Conservation (phyloP, 2,329 filamentous ascomycete species). For the Monilinia fructigena region DNA sequence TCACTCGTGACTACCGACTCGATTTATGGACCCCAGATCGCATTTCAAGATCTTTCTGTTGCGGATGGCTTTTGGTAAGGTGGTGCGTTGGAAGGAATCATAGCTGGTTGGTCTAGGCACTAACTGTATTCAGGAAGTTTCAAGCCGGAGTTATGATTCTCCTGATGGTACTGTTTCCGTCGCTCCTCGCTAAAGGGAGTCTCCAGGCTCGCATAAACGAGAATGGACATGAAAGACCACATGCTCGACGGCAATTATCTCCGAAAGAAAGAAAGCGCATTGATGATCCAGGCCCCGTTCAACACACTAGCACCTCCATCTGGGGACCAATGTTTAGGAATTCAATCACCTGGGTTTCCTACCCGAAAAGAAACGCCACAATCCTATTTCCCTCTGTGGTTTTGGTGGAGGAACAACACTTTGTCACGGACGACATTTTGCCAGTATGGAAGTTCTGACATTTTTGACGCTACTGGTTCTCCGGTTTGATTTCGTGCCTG, state of each 20-base stretch:
- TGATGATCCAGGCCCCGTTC: constrained; percentile 40
- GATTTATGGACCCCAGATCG: constrained; percentile 2
- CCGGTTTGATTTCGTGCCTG: constrained; percentile 36
- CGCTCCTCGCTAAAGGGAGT: constrained; percentile 33
- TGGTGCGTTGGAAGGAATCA: not conserved
- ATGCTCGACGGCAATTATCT: constrained; percentile 40
- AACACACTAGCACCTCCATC: constrained; percentile 38
- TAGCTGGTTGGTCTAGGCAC: not conserved
- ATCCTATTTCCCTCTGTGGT: constrained; percentile 38
- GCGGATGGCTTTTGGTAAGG: constrained; percentile 7
- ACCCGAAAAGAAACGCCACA: constrained; percentile 28
- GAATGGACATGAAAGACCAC: constrained; percentile 42
- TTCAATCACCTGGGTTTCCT: constrained; percentile 43
- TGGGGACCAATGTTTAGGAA: constrained; percentile 40
- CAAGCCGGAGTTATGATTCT: constrained; percentile 2
- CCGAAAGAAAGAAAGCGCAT: constrained; percentile 41
- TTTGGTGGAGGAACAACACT: constrained; percentile 42
- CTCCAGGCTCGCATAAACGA: constrained; percentile 42
- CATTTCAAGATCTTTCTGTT: constrained; percentile 8
- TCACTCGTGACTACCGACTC: not conserved
- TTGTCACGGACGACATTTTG: constrained; percentile 43
- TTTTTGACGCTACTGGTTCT: constrained; percentile 40
- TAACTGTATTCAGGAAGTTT: not conserved
- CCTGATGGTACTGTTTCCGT: constrained; percentile 22
- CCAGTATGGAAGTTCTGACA: constrained; percentile 39